Evolutionary conservation across 306 rosid genomes (phyloP), one percentile per base, ranked within the genome.

Genomic region (Spatholobus suberectus): DNA sequence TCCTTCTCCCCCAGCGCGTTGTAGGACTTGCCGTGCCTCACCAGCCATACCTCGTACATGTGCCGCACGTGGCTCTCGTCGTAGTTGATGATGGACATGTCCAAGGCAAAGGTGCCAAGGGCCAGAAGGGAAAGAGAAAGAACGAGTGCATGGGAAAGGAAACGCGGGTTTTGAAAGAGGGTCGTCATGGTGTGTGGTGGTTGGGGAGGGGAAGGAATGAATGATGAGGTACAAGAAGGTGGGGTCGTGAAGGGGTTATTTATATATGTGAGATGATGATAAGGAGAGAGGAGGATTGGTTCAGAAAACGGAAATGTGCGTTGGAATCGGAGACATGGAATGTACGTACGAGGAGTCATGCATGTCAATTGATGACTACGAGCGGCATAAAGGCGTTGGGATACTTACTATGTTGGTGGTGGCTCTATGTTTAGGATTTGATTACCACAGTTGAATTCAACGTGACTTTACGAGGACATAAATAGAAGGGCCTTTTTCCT

Each of bases 21-120:
- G 88, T 92, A 89, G 11, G 74, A 69, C 76, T 94, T 96, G 8
- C 89, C 83, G 35, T 96, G 97, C 58, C 73, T 88, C 63, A 90
- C 83, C 37, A 94, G 81, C 98, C 99, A 96, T 0, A 86, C 83
- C 85, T 93, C 94, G 79, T 92, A 96, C 37, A 87, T 3, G 17
- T 54, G 40, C 76, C 51, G 77, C 38, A 88, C 52, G 72, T 87
- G 92, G 0, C 1, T 24, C 32, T 89, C 89, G 6, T 86, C 85
- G 68, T 93, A 91, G 76, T 90, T 89, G 20, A 91, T 84, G 75
- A 93, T 96, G 82, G 99, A 96, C 92, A 92, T 90, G 90, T 90
- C 96, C n/a, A 81, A 8, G 9, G 95, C 83, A 6, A n/a, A 44
- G 0, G 43, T 77, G 4, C 41, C 21, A 5, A 82, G 27, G 37